Evolutionary conservation across 179 eudicot species (phyloP).

Genomic region (Amaranthus tricolor): DNA sequence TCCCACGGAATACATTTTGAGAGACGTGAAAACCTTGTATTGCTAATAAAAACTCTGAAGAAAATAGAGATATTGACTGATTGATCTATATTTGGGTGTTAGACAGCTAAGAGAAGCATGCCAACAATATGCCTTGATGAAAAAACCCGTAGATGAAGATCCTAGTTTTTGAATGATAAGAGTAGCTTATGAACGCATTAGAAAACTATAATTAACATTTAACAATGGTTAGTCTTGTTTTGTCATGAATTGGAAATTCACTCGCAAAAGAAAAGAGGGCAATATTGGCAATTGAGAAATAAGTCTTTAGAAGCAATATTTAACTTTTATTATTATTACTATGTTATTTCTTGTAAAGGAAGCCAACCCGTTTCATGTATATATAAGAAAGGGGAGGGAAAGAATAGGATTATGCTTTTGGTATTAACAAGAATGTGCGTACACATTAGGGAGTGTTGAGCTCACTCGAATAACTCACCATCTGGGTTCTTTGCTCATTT

Average conservation of each 20-base stretch:
- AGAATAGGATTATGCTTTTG: no score
- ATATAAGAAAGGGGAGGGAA: no score
- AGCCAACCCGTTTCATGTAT: no score
- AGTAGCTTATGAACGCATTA: slow-evolving; percentile 9
- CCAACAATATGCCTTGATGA: background rate
- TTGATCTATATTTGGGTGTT: background rate
- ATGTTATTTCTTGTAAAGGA: no score
- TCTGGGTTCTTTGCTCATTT: no score
- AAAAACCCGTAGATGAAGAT: background rate
- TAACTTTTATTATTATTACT: no score
- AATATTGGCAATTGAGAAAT: background rate
- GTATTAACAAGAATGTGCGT: no score
- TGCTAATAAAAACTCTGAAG: background rate
- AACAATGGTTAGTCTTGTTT: background rate
- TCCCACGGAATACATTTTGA: background rate
- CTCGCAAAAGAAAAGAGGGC: background rate
- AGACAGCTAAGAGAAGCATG: background rate
- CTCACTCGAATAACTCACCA: no score
- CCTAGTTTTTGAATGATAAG: slow-evolving; percentile 1
- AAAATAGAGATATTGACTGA: background rate
- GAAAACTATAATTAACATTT: background rate
- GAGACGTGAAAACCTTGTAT: no score
- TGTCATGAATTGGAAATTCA: background rate
- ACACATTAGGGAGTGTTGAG: no score
- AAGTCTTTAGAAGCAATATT: no score